Evolutionary conservation across 345 rosid genomes (phyloP), one percentile per base, ranked within the genome.

Genomic region (Populus pruinosa): DNA sequence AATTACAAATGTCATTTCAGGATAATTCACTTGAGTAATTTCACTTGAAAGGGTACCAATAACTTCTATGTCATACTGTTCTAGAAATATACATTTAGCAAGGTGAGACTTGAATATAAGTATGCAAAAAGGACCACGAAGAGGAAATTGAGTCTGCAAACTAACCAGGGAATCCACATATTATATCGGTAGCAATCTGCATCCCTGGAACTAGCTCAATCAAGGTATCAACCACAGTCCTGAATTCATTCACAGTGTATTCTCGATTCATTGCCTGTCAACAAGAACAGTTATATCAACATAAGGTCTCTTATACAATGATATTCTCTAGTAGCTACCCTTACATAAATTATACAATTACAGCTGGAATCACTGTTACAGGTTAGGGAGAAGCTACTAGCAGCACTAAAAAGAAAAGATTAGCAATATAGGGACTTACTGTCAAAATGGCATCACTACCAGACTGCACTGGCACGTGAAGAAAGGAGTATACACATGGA

Each of bases 171-270:
- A 96, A 96, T 79, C 99, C 98, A 72, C 97, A 92, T 70, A 91
- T 96, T 82, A 96, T 88, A 83, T 93, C 98, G 61, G 99, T 96
- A 73, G 97, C 99, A 83, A 96, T 91, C 88, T 96, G 98, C 94
- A 96, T 92, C 70, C 92, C 98, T 0, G 98, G 97, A 75, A 93
- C 99, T 80, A 91, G 96, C 78, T 90, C 91, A 62, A 87, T 91
- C 83, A 96, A 88, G 74, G 97, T 96, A 78, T 96, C 97, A 44
- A 91, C 97, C 86, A 93, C 97, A 36, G 91, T 89, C 88, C 90
- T 91, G 86, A 96, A 96, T 47, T 91, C 93, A 27, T 84, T 66
- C 77, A 88, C 81, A 41, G 90, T 91, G 82, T 96, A 96, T 83
- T 96, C 98, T 79, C 98, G 87, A 83, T 96, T 91, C 99, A 92